These are phyloP conservation scores for Trametes coccinea DNA, from an alignment of 768 basidiomycete genomes.

Conservation along the genomic window DNA sequence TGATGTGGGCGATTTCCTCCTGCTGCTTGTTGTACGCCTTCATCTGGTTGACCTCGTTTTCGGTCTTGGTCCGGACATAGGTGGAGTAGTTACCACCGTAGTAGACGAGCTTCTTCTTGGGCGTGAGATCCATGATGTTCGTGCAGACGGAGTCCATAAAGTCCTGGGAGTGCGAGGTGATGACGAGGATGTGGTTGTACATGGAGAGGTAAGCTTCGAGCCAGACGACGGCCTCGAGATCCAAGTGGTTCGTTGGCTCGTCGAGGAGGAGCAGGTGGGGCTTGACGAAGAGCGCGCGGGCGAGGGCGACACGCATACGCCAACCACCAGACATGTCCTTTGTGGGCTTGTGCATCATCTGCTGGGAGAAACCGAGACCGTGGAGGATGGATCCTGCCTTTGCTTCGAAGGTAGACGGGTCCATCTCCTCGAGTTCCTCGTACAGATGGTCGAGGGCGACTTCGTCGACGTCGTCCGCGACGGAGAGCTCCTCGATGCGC, in stretches of 20 bases:
- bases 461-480: constrained; percentile 90
- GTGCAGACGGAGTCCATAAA: constrained; percentile 99
- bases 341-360: constrained; percentile 96
- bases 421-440: constrained; percentile 96
- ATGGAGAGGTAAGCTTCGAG: constrained; percentile 96
- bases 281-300: constrained; percentile 93
- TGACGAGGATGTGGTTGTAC: constrained; percentile 98
- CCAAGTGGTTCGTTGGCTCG: constrained; percentile 91
- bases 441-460: constrained; percentile 83
- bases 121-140: constrained; percentile 95
- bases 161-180: constrained; percentile 98
- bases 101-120: constrained; percentile 90
- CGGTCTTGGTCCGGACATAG: constrained; percentile 93
- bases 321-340: constrained; percentile 99
- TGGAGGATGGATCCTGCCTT: constrained; percentile 97
- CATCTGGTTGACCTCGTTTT: constrained; percentile 99
- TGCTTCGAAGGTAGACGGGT: constrained; percentile 92
- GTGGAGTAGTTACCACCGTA: constrained; percentile 96
- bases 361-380: constrained; percentile 87
- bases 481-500: constrained; percentile 88
- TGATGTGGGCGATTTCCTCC: constrained; percentile 97
- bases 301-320: constrained; percentile 98
- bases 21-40: constrained; percentile 99
- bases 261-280: constrained; percentile 94
- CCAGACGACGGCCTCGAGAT: constrained; percentile 98